Base-by-base conservation (phyloP, 2,329 filamentous ascomycete genomes). In the Calonectria montana region DNA sequence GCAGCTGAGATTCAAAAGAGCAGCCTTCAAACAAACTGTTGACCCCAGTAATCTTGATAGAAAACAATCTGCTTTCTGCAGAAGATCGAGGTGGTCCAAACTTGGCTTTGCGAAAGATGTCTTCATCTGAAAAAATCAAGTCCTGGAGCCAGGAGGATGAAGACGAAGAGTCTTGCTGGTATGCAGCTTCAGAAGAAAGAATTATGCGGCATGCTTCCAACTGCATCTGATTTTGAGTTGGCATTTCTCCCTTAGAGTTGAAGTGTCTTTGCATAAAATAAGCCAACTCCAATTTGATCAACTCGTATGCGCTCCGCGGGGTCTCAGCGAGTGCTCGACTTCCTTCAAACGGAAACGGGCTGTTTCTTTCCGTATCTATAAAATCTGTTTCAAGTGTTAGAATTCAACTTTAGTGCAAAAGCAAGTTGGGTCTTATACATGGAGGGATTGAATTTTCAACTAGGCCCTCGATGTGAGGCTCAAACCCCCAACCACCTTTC, bases 401-500 rank as follows among this genome's bases (percentile, higher is more conserved):
- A 31, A 23, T 21, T 16, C 27, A 12, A 29, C 4, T 15, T 8
- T 6, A 9, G n/a, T 16, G 43, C 5, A 18, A 25, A 10, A 43
- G 29, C 9, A 16, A 9, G 8, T 12, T 8, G 35, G 21, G 12
- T 8, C 18, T 16, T 77, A 59, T 78, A 83, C 82, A 84, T 9
- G 83, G 83, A 16, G 83, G 82, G 47, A 85, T 82, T 61, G 83
- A 81, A 65, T 84, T 84, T 67, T 84, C 83, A 12, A 85, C 76
- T 45, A 82, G 78, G 23, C 81, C 80, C 39, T 82, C 68, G 9
- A 85, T 77, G 4, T 79, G 75, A 3, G 80, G 73, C 23, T 84
- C 83, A 55, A 85, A 84, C 27, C 84, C 84, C 82, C 84, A 85
- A 59, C 83, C 82, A 59, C 84, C 84, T 65, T 83, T 80, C 84